Evolutionary conservation across 169 alveolate genomes (phyloP), one percentile per base, ranked within the genome.

Genomic region (Cryptosporidium viatorum): DNA sequence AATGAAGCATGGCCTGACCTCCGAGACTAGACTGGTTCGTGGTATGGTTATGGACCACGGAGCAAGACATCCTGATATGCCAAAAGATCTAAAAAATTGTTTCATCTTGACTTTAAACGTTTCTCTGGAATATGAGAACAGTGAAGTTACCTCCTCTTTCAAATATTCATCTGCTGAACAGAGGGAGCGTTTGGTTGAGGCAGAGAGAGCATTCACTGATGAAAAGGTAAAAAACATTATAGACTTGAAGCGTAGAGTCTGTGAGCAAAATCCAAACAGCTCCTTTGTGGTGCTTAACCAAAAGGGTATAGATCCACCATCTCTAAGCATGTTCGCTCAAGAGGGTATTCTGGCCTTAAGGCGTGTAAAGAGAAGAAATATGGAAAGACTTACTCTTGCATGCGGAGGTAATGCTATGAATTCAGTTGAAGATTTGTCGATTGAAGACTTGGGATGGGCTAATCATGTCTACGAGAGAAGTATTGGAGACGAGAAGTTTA

Each of bases 281-380:
- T 85, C 93, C 68, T 98, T 98, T 94, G 99, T 98, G 59, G 99
- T 98, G 45, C 95, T 98, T 75, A 98, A 98, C 92, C 99, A 98
- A 94, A 98, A 98, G 92, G 99, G 99, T 41, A 98, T 98, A 43
- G 99, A 98, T 93, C 99, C 99, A n/a, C 97, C 98, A 10, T 97
- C 99, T 23, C 94, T 98, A 43, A 99, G 98, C 92, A 92, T 98
- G 98, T 92, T 98, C 59, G 99, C 99, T 8, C 97, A 97, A 86
- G 99, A 98, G 91, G 98, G 97, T 59, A 97, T 97, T 52, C 94
- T 98, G 70, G 99, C 99, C 2, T 92, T 98, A 60, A 95, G 99
- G 86, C 93, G 99, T 87, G 99, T 93, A 26, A 98, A 98, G 93
- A 94, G 99, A 91, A 95, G 99, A 91, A 98, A 98, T 91, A 97